Evolutionary conservation across 2,329 filamentous ascomycete species (phyloP).

Genomic region (Ophiostoma quercus): DNA sequence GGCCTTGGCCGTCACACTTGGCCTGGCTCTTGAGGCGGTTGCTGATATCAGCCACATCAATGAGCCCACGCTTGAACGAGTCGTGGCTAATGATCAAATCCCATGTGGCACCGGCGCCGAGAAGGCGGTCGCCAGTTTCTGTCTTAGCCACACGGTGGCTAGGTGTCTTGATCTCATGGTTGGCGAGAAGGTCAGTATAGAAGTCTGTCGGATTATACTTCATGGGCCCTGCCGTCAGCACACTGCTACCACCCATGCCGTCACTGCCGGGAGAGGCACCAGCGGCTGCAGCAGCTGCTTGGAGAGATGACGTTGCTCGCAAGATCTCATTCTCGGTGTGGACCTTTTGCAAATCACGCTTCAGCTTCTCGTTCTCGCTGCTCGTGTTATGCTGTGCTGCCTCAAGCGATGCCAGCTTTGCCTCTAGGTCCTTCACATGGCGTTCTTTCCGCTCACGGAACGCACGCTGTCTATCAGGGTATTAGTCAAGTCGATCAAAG

Average conservation of each 20-base stretch:
- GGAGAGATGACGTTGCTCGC: slow-evolving; percentile 62
- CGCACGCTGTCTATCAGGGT: slow-evolving; percentile 68
- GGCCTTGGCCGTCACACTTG: slow-evolving; percentile 79
- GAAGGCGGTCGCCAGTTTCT: slow-evolving; percentile 60
- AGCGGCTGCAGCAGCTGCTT: slow-evolving; percentile 28
- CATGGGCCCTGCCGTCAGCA: slow-evolving; percentile 61
- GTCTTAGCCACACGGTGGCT: slow-evolving; percentile 65
- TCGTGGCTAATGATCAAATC: slow-evolving; percentile 80
- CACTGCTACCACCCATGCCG: slow-evolving; percentile 41
- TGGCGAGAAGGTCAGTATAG: slow-evolving; percentile 57
- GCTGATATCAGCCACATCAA: slow-evolving; percentile 77
- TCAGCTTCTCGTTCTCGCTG: slow-evolving; percentile 81
- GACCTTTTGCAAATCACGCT: slow-evolving; percentile 74
- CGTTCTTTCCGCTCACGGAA: slow-evolving; percentile 95
- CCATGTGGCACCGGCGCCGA: slow-evolving; percentile 78
- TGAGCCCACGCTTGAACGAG: slow-evolving; percentile 66
- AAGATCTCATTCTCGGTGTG: slow-evolving; percentile 91
- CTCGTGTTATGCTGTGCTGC: slow-evolving; percentile 65
- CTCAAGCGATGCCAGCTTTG: slow-evolving; percentile 73
- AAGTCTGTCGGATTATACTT: slow-evolving; percentile 68
- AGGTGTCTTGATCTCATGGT: slow-evolving; percentile 57
- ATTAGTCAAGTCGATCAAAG: background rate
- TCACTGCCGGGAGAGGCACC: slow-evolving; percentile 41
- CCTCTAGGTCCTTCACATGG: slow-evolving; percentile 83
- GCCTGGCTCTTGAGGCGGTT: slow-evolving; percentile 69